Evolutionary conservation across 257 asterid species (phyloP).

Genomic region (Perilla frutescens): DNA sequence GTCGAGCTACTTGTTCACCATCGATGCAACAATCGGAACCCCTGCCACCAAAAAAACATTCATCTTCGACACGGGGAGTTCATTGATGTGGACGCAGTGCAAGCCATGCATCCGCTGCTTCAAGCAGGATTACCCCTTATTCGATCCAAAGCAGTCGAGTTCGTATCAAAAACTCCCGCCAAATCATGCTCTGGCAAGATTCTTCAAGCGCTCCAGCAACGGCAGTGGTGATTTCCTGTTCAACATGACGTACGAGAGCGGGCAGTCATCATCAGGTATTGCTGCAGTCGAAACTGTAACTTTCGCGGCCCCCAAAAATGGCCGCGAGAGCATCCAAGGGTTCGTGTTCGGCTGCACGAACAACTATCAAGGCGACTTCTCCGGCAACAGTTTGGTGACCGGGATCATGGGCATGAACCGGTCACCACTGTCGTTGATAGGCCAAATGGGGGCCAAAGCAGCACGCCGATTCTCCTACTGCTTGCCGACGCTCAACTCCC

Average conservation of each 20-base stretch:
- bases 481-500: constrained; percentile 2
- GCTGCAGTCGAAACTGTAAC: background rate
- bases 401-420: constrained; percentile 29
- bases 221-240: background rate
- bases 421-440: constrained; percentile 17
- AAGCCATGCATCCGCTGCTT: background rate
- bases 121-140: constrained; percentile 4
- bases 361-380: background rate
- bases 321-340: background rate
- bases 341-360: constrained; percentile 22
- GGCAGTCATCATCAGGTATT: constrained; percentile 7
- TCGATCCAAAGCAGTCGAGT: constrained; percentile 18
- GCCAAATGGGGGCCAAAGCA: constrained; percentile 4
- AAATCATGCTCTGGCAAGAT: background rate
- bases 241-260: background rate
- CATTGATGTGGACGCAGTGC: constrained; percentile 24
- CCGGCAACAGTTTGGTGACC: background rate
- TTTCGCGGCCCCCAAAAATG: background rate
- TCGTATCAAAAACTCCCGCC: background rate
- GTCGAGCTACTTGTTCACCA: background rate
- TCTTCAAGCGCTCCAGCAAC: background rate
- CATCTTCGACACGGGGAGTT: constrained; percentile 16
- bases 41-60: constrained; percentile 8
- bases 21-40: constrained; percentile 21
- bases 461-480: constrained; percentile 22